Evolutionary conservation across 1,139 yeast species (phyloP), one percentile per base, ranked within the genome.

Genomic region (Tardiomyces blankii): DNA sequence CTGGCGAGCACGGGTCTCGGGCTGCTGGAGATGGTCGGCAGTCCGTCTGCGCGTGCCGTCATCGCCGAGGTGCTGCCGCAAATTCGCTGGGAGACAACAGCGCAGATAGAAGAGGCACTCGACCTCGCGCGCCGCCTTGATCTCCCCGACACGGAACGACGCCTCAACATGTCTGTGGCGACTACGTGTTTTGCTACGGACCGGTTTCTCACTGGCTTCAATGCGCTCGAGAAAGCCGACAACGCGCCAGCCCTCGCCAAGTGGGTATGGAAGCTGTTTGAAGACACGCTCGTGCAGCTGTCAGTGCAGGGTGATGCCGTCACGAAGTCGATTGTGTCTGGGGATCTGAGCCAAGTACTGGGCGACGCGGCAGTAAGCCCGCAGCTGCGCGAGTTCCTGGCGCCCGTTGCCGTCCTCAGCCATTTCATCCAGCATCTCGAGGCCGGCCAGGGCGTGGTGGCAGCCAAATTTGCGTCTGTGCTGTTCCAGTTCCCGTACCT

Each of bases 91-190:
- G 42, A 72, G 43, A 75, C 80, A 7, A 81, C 80, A 54, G 91
- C 82, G 56, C 95, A 85, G 55, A 70, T 82, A 51, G 93, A 84
- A 59, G 84, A 94, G 93, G 77, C 82, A 28, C 66, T 85, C 44
- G 75, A 85, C 1, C 69, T 72, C 18, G 74, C 78, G 54, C 70
- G 74, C 39, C 65, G 67, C 46, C 59, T 72, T 40, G 67, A 67
- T 40, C 59, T 74, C 14, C 40, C 46, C 2, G 51, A 50, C 12
- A 47, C 53, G 0, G 50, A 45, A 13, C 44, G 43, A 8, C 28
- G 44, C 11, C 48, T 59, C 18, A 49, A 54, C 49, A 49, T 51
- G 39, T 45, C 55, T n/a, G 50, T 55, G 3, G 62, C 61, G 2
- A 49, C 47, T 28, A 48, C 45, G 30, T 48, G 48, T 38, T 46